phyloP scores from a whole-genome alignment of 164 flowering plant genomes.

The Taxillus chinensis region DNA sequence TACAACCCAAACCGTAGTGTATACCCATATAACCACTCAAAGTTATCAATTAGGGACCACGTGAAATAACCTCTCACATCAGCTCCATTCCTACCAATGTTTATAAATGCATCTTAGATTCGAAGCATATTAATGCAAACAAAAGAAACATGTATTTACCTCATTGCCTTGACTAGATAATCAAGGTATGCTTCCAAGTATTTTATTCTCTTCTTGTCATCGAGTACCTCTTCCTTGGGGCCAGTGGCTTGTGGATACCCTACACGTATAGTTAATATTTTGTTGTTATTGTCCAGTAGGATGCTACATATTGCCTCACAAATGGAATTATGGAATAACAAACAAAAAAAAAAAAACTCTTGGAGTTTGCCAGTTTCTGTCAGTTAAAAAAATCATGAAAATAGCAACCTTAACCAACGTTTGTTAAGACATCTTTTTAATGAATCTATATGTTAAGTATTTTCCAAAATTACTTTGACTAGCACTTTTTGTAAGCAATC shows the following conservation, averaged over 20 bases:
- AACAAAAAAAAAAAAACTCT: too few relatives aligned
- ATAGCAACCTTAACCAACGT: too few relatives aligned
- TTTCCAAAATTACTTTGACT: background rate
- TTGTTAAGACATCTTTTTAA: too few relatives aligned
- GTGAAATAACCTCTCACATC: conserved; percentile 6
- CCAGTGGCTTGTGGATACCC: background rate
- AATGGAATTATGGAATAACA: too few relatives aligned
- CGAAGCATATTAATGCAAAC: background rate
- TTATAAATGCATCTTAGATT: background rate
- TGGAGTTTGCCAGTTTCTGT: too few relatives aligned
- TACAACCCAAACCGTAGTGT: conserved; percentile 2
- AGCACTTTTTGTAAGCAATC: background rate
- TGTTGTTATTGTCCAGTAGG: background rate
- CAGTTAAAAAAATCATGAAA: too few relatives aligned
- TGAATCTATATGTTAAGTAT: too few relatives aligned
- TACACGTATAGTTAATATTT: background rate
- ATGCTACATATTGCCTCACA: too few relatives aligned
- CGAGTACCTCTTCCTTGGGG: background rate
- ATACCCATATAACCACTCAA: conserved; percentile 2
- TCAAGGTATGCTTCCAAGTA: background rate
- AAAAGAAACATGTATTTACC: background rate
- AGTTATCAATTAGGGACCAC: conserved; percentile 6
- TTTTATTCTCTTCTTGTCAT: conserved; percentile 1
- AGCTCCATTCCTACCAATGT: conserved; percentile 1
- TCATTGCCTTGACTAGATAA: background rate